Base-by-base conservation (phyloP, 2,329 filamentous ascomycete species). In the Monosporascus sp. region DNA sequence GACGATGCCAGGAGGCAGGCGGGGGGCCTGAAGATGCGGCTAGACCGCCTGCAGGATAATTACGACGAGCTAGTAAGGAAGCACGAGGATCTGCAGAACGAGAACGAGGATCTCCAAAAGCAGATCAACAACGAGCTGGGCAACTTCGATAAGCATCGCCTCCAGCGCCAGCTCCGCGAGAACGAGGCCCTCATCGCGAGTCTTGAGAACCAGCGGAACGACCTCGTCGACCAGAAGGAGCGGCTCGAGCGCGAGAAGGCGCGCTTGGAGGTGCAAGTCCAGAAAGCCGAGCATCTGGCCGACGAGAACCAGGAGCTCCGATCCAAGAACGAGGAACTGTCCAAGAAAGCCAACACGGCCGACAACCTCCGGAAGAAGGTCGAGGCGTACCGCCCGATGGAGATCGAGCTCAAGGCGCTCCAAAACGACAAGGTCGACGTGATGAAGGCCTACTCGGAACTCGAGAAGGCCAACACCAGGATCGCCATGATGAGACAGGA, bases 171-270 rank as follows among this genome's bases (percentile, higher is more conserved):
- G 58, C 72, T 86, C 24, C 79, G 80, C 41, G 83, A 90, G 60
- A 84, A 88, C 62, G 85, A 89, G 66, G 79, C 86, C 53, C 75
- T 90, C 48, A 91, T 92, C 63, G 83, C 84, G 39, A 80, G 76
- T 24, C 81, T 90, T 60, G 88, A 92, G 66, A 78, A 79, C 20
- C 81, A 88, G 60, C 70, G 86, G 11, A 81, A 87, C 52, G 74
- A 78, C 35, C 69, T 78, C 55, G 70, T 72, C 18, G 65, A 72
- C 17, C 66, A 71, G 66, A 80, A 72, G 58, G 72, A 73, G 44
- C 72, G 68, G 25, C 61, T 69, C n/a, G 47, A 63, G 15, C 64
- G 64, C 55, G 64, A 67, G 43, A 65, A 62, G 50, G 49, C 47
- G 27, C 64, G 63, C 20, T 65, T 81, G 35, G 67, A 72, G 50